phyloP scores from a whole-genome alignment of 306 rosid genomes.

The Abrus pulchellus region DNA sequence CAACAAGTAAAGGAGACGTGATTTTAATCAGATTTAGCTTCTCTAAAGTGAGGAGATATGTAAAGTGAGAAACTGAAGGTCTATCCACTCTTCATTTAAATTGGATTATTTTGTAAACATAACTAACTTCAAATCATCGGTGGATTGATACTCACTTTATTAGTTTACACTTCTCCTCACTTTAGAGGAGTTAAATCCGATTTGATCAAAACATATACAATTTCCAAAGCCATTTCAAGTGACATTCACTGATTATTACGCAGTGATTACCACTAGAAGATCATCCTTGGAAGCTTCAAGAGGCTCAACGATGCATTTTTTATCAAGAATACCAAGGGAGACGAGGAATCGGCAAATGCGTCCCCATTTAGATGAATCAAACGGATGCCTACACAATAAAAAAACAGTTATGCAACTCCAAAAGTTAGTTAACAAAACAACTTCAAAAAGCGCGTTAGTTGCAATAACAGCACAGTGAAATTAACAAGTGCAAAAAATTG shows the following conservation, averaged over 20 bases:
- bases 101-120: too few relatives aligned
- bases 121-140: too few relatives aligned
- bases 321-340: slow-evolving; percentile 62
- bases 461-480: background rate
- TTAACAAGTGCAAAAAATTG: slow-evolving; percentile 16
- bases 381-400: slow-evolving; percentile 78
- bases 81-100: too few relatives aligned
- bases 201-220: background rate
- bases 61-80: too few relatives aligned
- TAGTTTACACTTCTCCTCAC: too few relatives aligned
- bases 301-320: slow-evolving; percentile 72
- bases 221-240: slow-evolving; percentile 6
- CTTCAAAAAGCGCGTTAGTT: background rate
- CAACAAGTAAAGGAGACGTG: too few relatives aligned
- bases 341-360: slow-evolving; percentile 72
- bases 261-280: slow-evolving; percentile 80
- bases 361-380: slow-evolving; percentile 95
- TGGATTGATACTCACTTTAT: too few relatives aligned
- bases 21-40: too few relatives aligned
- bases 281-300: slow-evolving; percentile 85
- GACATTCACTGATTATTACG: background rate
- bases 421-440: background rate
- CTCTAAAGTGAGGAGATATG: too few relatives aligned
- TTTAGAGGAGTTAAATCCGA: too few relatives aligned
- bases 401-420: background rate